These are phyloP conservation scores for Chloris gayana DNA, from an alignment of 176 grass and related monocot species.

Conservation along the genomic window DNA sequence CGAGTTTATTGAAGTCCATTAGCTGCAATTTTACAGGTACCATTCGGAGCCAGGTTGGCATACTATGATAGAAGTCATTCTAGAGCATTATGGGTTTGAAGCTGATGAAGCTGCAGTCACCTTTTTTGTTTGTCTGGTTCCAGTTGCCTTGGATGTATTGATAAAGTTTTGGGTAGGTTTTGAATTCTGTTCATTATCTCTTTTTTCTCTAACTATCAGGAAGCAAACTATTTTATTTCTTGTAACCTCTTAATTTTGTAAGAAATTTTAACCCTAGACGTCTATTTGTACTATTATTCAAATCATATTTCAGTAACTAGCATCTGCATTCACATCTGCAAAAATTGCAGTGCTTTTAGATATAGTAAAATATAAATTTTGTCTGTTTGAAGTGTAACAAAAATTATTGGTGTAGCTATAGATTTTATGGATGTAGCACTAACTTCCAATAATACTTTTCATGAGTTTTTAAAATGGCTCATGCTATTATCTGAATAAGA, in stretches of 20 bases:
- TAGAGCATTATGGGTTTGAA: conserved; percentile 92
- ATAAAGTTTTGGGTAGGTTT: conserved; percentile 85
- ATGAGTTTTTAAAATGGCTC: neutral
- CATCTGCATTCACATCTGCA: neutral
- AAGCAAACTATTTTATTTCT: neutral
- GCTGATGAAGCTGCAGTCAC: conserved; percentile 72
- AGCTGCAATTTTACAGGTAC: conserved; percentile 59
- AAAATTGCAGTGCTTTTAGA: neutral
- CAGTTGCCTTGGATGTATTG: conserved; percentile 79
- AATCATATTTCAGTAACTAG: neutral
- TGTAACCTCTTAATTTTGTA: neutral
- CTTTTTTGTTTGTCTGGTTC: conserved; percentile 85
- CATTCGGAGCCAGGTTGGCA: conserved; percentile 93
- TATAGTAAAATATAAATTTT: neutral
- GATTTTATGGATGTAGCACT: conserved; percentile 18
- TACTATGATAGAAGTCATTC: conserved; percentile 66
- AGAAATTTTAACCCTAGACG: conserved; percentile 4
- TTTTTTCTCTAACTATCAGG: conserved; percentile 17
- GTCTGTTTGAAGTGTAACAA: neutral
- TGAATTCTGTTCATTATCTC: neutral
- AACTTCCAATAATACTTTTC: conserved; percentile 14
- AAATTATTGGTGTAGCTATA: neutral
- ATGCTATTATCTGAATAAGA: conserved; percentile 1
- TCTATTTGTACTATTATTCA: conserved; percentile 1
- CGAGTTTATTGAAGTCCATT: conserved; percentile 14